Base-by-base conservation (phyloP, 2,329 filamentous ascomycete genomes). In the Penicillium janthinellum region DNA sequence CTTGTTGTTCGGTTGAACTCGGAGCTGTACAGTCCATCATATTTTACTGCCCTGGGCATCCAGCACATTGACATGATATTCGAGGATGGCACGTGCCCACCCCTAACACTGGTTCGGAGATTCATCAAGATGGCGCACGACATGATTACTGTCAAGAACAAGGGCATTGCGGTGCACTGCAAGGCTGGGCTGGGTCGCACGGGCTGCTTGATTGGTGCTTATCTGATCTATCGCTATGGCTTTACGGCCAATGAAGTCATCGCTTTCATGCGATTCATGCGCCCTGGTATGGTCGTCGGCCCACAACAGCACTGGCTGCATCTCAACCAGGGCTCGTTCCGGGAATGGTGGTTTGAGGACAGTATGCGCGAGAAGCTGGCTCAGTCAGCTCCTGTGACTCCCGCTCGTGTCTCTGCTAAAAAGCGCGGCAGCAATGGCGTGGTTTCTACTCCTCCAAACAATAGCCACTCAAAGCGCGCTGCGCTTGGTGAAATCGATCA, bases 41-140 rank as follows among this genome's bases (percentile, higher is more conserved):
- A 94, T 81, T 99, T 99, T 76, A 95, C 94, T 64, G 91, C 93
- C 3, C 83, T 99, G 54, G 94, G 94, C 34, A 98, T 99, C 72
- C 89, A 92, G 70, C 95, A 99, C 74, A 83, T 98, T 42, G 95
- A 99, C 79, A 99, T 99, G 95, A 98, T 99, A 71, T 99, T 99
- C 73, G 95, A 98, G 71, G 95, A 99, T 70, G 95, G 95, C 65
- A 99, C 95, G 4, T 99, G 95, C 75, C 95, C 95, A 22, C 88
- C 92, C 1, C 82, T 99, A 54, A 86, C 86, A 17, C 88, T 93
- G n/a, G 95, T 99, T 31, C 88, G 91, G 67, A 93, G 93, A 74
- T 99, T 99, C 75, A 94, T 99, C 76, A 91, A 91, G 67, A 84
- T 99, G 60, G 93, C 95, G 1, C 95, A 98, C 73, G 90, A 96